Conservation (phyloP, 2,329 filamentous ascomycete genomes). For the Nannizziopsis arthrosporioides region DNA sequence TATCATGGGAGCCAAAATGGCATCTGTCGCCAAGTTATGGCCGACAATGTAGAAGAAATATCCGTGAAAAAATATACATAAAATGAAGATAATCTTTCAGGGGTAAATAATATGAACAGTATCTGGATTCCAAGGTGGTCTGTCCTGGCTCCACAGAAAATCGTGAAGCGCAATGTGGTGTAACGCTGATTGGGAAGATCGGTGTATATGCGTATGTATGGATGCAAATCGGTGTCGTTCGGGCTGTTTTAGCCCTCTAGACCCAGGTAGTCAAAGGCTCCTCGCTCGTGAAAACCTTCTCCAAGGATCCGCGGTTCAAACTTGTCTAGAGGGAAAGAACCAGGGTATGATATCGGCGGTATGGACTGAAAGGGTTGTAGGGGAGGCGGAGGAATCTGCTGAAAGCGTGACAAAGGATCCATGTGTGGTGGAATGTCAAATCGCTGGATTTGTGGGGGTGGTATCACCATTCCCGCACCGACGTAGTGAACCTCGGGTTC, state of each 20-base stretch:
- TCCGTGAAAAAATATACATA: too few species aligned
- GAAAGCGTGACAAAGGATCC: slow-evolving; percentile 9
- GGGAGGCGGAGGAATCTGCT: slow-evolving; percentile 1
- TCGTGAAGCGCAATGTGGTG: too few species aligned
- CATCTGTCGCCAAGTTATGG: too few species aligned
- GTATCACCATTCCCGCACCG: slow-evolving; percentile 10
- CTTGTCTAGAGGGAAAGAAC: slow-evolving; percentile 12
- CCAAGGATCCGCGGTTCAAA: slow-evolving; percentile 12
- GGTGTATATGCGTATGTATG: too few species aligned
- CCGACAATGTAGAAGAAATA: too few species aligned
- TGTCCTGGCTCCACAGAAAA: too few species aligned
- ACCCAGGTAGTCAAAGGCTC: slow-evolving; percentile 13
- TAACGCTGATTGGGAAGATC: too few species aligned
- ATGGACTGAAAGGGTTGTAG: slow-evolving; percentile 8
- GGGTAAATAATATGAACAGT: too few species aligned
- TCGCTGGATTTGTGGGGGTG: slow-evolving; percentile 10
- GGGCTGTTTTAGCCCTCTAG: slow-evolving; percentile 1
- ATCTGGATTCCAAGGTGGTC: too few species aligned
- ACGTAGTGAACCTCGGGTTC: slow-evolving; percentile 14
- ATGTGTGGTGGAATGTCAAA: slow-evolving; percentile 10
- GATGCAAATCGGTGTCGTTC: not conserved
- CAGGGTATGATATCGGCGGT: slow-evolving; percentile 8
- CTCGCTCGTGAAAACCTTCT: slow-evolving; percentile 10
- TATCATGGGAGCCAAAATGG: too few species aligned
- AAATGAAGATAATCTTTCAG: too few species aligned